Evolutionary conservation across 768 basidiomycete genomes (phyloP).

Genomic region (Rhodotorula taiwanensis): DNA sequence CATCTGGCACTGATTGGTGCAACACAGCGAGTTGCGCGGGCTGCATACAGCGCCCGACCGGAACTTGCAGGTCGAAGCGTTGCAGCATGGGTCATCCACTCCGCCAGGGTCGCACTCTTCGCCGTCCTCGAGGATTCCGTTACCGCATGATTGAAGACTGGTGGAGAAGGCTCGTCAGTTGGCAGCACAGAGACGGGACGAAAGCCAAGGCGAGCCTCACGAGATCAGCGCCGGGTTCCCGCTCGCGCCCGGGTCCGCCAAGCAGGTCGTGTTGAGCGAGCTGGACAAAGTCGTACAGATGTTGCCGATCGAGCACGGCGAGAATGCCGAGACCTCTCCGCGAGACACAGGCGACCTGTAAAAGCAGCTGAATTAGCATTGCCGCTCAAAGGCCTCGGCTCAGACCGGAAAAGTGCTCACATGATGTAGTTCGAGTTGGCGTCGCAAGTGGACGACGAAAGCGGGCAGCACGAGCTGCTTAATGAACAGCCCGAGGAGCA

Average conservation of each 20-base stretch:
- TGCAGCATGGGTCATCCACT: conserved; percentile 60
- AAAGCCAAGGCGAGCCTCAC: conserved; percentile 39
- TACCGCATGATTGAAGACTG: conserved; percentile 47
- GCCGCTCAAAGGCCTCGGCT: background rate
- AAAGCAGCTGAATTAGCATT: background rate
- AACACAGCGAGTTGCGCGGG: conserved; percentile 67
- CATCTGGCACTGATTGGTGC: conserved; percentile 62
- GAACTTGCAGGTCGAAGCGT: conserved; percentile 59
- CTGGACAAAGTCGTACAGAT: conserved; percentile 54
- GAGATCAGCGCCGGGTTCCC: conserved; percentile 25
- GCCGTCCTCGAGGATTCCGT: conserved; percentile 71
- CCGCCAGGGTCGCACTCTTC: conserved; percentile 81
- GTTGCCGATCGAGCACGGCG: conserved; percentile 73
- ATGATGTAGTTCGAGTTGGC: conserved; percentile 68
- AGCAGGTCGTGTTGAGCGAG: conserved; percentile 59
- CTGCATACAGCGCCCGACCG: conserved; percentile 65
- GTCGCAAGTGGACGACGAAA: conserved; percentile 56
- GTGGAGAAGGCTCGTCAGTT: background rate
- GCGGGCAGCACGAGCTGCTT: conserved; percentile 61
- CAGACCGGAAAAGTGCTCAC: conserved; percentile 47
- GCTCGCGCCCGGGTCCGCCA: conserved; percentile 55
- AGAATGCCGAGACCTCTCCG: conserved; percentile 57
- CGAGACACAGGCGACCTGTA: conserved; percentile 46
- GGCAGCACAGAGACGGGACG: conserved; percentile 37
- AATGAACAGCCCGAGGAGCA: conserved; percentile 62